phyloP scores from a whole-genome alignment of 2,329 filamentous ascomycete genomes.

The Fusarium tuaranense region DNA sequence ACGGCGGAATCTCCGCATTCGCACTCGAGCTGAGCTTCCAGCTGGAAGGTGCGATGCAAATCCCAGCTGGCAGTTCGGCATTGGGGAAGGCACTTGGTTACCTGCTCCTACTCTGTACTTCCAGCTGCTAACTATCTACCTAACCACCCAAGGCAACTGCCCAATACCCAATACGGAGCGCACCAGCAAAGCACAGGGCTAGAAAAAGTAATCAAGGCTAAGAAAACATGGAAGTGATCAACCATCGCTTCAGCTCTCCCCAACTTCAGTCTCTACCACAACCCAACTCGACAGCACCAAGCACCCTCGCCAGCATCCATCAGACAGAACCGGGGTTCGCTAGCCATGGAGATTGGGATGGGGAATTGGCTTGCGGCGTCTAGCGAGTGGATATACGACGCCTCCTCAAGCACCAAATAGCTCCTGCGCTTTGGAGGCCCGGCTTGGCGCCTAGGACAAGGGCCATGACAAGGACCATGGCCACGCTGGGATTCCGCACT shows the following conservation, averaged over 20 bases:
- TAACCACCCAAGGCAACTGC: neutral
- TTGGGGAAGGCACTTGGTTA: constrained; percentile 4
- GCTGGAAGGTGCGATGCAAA: constrained; percentile 3
- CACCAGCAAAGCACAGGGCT: neutral
- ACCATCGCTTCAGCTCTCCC: constrained; percentile 12
- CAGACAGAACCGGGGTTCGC: constrained; percentile 14
- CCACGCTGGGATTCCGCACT: constrained; percentile 10
- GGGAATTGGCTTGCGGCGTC: constrained; percentile 35
- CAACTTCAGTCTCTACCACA: neutral
- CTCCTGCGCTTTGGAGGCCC: constrained; percentile 17
- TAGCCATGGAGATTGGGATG: constrained; percentile 35
- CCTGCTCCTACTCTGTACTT: neutral
- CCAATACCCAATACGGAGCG: neutral
- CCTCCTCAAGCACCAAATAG: constrained; percentile 25
- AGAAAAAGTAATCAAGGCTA: constrained; percentile 4
- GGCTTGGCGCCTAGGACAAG: constrained; percentile 19
- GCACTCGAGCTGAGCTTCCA: constrained; percentile 19
- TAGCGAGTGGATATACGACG: constrained; percentile 24
- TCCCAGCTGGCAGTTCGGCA: constrained; percentile 1
- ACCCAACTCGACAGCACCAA: neutral
- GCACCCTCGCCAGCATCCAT: constrained; percentile 4
- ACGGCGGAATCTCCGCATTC: constrained; percentile 17
- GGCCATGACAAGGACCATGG: constrained; percentile 14
- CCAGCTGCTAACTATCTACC: neutral
- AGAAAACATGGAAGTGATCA: constrained; percentile 29